Base-by-base conservation (phyloP, 2,329 filamentous ascomycete genomes). In the Nannizzia gypsea region DNA sequence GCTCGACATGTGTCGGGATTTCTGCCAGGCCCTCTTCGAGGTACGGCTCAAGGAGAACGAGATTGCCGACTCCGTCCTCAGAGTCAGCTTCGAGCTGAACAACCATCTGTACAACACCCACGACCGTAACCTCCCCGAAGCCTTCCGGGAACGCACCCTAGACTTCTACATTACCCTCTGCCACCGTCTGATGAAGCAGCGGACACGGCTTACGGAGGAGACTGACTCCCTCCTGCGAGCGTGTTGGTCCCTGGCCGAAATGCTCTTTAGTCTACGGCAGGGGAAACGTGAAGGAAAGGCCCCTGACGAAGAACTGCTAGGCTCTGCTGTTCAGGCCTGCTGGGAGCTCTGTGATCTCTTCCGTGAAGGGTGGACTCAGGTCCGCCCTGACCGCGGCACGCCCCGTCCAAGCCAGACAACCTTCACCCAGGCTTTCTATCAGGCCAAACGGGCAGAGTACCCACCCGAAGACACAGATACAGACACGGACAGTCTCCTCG, bases 271-370 rank as follows among this genome's bases (percentile, higher is more conserved):
- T 70, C 80, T 97, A 44, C 85, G 90, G 2, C 90, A 96, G 67
- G 92, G 86, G 71, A 85, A 82, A 64, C 81, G 87, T 36, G 89
- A 93, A 65, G 84, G 84, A 20, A 88, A 83, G 65, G 76, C 79
- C 0, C 79, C 87, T 0, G 89, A 95, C 64, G 89, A 92, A 68
- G 91, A 96, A 68, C 79, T 96, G 0, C 79, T 96, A 0, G 86
- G 88, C 3, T 93, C 89, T 0, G 90, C 91, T 0, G 88, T 96
- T 0, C 90, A 96, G 69, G 89, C 91, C 13, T 96, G 91, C 71
- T 96, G 90, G 90, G 90, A 96, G 65, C 81, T 96, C 4, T 95
- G 90, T 70, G 90, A 96, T 73, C 84, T 96, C 59, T 96, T 96
- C 77, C 83, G 90, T 55, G 88, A 93, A 74, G 90, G 90, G 17